These are phyloP conservation scores for Metschnikowia orientalis DNA, from an alignment of 805 yeast species.

Conservation along the genomic window DNA sequence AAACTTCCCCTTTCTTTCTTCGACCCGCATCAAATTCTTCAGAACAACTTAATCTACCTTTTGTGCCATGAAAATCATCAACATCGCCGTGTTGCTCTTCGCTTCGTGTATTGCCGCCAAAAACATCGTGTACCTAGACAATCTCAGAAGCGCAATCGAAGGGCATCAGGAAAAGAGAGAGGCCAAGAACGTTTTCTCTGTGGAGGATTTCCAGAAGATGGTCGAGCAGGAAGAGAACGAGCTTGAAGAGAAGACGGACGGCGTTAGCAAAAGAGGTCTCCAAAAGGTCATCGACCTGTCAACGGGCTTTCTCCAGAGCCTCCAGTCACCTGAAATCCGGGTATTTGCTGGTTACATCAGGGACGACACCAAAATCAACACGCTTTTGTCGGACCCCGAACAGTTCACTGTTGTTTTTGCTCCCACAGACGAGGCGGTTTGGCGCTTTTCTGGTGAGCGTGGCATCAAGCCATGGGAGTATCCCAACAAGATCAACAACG, in stretches of 20 bases:
- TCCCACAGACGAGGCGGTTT: constrained; percentile 58
- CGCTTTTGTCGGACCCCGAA: constrained; percentile 43
- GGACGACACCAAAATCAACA: constrained; percentile 48
- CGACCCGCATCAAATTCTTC: too few species aligned
- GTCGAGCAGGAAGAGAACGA: constrained; percentile 4
- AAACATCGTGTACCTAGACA: constrained; percentile 15
- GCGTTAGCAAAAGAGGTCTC: constrained; percentile 1
- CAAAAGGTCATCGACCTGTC: constrained; percentile 11
- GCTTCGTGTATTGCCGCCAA: constrained; percentile 17
- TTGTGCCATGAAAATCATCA: constrained; percentile 12
- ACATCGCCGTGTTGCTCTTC: constrained; percentile 12
- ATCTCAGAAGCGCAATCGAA: constrained; percentile 11
- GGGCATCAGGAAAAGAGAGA: constrained; percentile 14
- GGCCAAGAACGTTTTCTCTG: constrained; percentile 18
- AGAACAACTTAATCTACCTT: neutral
- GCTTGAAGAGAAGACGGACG: neutral
- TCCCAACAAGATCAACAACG: constrained; percentile 47
- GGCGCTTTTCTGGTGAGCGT: constrained; percentile 35
- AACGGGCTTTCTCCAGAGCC: constrained; percentile 27
- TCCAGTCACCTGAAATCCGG: constrained; percentile 39
- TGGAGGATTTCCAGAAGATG: constrained; percentile 12
- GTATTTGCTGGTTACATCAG: constrained; percentile 70
- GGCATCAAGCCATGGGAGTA: constrained; percentile 80
- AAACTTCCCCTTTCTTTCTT: too few species aligned
- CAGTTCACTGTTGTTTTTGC: constrained; percentile 56